These are phyloP conservation scores for Protomyces inundatus DNA, from an alignment of 1,139 yeast genomes.

Conservation along the genomic window DNA sequence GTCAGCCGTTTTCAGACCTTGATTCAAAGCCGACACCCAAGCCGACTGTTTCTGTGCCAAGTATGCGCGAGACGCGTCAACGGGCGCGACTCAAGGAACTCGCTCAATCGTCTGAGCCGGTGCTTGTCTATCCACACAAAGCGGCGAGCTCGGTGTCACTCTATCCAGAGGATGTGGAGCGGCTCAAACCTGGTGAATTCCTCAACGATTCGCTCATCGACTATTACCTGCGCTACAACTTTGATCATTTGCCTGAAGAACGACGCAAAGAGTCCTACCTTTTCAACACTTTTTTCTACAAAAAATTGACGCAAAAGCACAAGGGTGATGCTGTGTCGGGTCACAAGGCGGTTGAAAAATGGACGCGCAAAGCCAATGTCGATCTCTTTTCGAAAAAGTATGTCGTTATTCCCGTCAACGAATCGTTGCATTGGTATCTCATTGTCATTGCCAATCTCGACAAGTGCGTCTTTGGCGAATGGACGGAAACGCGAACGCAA, in stretches of 20 bases:
- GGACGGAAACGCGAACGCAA: neutral
- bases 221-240: conserved; percentile 39
- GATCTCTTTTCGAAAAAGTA: conserved; percentile 58
- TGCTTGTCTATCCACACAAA: conserved; percentile 27
- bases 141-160: conserved; percentile 37
- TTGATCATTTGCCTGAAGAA: conserved; percentile 4
- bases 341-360: conserved; percentile 63
- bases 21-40: neutral
- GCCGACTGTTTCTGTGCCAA: neutral
- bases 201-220: conserved; percentile 45
- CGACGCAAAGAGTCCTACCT: conserved; percentile 42
- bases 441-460: conserved; percentile 56
- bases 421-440: conserved; percentile 76
- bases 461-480: conserved; percentile 7
- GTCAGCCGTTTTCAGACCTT: neutral
- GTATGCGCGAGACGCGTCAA: neutral
- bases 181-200: conserved; percentile 41
- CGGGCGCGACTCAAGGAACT: neutral
- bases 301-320: conserved; percentile 47
- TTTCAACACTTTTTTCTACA: conserved; percentile 79
- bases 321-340: conserved; percentile 38
- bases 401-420: conserved; percentile 77
- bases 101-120: conserved; percentile 1
- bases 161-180: conserved; percentile 37
- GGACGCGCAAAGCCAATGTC: conserved; percentile 60